Base-by-base conservation (phyloP, 1,139 yeast genomes). In the Yamadazyma membranifaciens region DNA sequence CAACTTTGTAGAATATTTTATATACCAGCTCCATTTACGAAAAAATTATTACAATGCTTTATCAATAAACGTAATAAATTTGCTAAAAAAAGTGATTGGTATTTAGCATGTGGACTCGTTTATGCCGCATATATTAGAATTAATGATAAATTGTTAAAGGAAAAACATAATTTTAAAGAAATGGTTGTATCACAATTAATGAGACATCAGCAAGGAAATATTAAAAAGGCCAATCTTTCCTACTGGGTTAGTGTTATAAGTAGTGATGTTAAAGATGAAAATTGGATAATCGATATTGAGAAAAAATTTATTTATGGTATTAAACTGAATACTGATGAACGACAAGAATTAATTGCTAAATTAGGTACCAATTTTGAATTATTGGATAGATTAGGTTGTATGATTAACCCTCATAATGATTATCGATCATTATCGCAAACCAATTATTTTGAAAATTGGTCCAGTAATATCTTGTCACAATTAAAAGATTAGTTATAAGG, bases 41-140 rank as follows among this genome's bases (percentile, higher is more conserved):
- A 68, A 25, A 60, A 65, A 32, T 66, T 84, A 44, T 48, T 82
- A 10, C 72, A 70, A 30, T 73, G 81, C 0, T 83, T 75, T 48
- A 61, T 69, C 30, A 60, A 66, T 2, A 79, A 79, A 48, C 69
- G 74, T 33, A 71, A 73, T 37, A 77, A 78, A 48, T 73, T 82
- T 39, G 51, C 55, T 13, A 71, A 68, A 47, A 75, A 75, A 37
- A 79, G 75, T 42, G 83, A 82, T 34, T 83, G 89, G 87, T 78
- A 81, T 12, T 57, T 83, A 24, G 78, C 83, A 1, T 81, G 87
- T 56, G 91, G 89, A 0, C 57, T 83, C 46, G 68, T 83, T 1
- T 69, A 82, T 33, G 75, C 83, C 6, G 81, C 83, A 11, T 81
- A 79, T 39, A 63, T 69, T 11, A 64, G 82, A 11, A 69, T 83